Evolutionary conservation across 257 asterid species (phyloP).

Genomic region (Plectranthus barbatus): DNA sequence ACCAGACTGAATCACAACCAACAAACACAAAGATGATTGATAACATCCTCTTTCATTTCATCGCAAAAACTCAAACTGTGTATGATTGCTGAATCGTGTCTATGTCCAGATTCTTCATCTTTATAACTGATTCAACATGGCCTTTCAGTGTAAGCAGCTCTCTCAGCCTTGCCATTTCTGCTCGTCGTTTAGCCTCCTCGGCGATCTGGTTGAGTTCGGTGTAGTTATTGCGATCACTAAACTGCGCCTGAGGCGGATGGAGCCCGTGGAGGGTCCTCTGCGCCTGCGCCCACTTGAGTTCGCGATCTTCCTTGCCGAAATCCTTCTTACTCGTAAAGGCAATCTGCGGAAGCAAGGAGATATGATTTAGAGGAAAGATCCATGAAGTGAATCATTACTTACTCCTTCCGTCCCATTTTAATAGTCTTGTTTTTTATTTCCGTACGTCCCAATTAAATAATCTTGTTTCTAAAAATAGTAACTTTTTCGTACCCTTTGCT

Average conservation of each 20-base stretch:
- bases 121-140: conserved; percentile 52
- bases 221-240: conserved; percentile 26
- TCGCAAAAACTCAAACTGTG: background rate
- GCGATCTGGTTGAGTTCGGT: conserved; percentile 56
- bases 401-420: too few species aligned
- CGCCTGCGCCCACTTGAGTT: conserved; percentile 59
- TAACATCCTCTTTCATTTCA: too few species aligned
- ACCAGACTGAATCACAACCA: too few species aligned
- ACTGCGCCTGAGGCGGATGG: conserved; percentile 39
- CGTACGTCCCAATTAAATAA: too few species aligned
- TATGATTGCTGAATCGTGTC: background rate
- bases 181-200: conserved; percentile 55
- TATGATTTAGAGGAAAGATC: too few species aligned
- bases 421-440: too few species aligned
- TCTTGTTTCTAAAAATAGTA: too few species aligned
- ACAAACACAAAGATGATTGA: too few species aligned
- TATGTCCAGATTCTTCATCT: conserved; percentile 45
- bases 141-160: conserved; percentile 58
- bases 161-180: conserved; percentile 65
- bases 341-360: too few species aligned
- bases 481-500: too few species aligned
- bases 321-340: too few species aligned
- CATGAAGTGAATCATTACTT: too few species aligned
- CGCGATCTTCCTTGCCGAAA: conserved; percentile 65
- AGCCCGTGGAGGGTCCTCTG: conserved; percentile 67